phyloP scores from a whole-genome alignment of 306 rosid species.

The Calophaca sinica region DNA sequence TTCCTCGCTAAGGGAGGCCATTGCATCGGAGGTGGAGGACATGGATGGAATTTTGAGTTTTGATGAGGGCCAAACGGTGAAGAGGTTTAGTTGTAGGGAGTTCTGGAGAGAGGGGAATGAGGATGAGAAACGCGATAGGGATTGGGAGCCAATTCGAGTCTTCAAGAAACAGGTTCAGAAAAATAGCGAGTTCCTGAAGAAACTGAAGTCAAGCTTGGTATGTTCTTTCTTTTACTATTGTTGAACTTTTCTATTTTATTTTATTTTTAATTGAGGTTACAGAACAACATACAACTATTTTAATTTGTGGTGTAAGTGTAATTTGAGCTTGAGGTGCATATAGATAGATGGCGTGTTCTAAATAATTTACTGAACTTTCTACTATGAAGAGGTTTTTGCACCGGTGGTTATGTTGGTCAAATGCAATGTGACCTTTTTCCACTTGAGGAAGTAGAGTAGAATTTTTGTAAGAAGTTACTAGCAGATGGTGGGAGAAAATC shows the following conservation, averaged over 20 bases:
- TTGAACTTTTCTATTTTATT: background rate
- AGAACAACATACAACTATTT: background rate
- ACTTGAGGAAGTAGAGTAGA: too few species aligned
- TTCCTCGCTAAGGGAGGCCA: constrained; percentile 78
- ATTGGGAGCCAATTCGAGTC: constrained; percentile 92
- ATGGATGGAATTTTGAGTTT: constrained; percentile 51
- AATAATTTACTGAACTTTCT: background rate
- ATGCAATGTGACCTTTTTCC: background rate
- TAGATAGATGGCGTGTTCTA: background rate
- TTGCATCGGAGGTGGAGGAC: constrained; percentile 68
- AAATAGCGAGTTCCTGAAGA: constrained; percentile 79
- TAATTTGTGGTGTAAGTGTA: background rate
- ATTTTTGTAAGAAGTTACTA: too few species aligned
- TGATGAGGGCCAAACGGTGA: constrained; percentile 57
- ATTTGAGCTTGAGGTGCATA: background rate
- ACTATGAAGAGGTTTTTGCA: background rate
- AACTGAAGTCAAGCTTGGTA: constrained; percentile 84
- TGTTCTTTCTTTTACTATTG: background rate
- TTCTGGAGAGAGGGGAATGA: constrained; percentile 80
- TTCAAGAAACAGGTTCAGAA: constrained; percentile 88
- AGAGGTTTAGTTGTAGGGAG: constrained; percentile 47
- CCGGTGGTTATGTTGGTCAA: background rate
- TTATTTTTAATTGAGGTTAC: background rate
- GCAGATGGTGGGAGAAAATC: too few species aligned
- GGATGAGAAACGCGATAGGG: constrained; percentile 49